Evolutionary conservation across 2,329 filamentous ascomycete genomes (phyloP).

Genomic region (Orbilia oligospora): DNA sequence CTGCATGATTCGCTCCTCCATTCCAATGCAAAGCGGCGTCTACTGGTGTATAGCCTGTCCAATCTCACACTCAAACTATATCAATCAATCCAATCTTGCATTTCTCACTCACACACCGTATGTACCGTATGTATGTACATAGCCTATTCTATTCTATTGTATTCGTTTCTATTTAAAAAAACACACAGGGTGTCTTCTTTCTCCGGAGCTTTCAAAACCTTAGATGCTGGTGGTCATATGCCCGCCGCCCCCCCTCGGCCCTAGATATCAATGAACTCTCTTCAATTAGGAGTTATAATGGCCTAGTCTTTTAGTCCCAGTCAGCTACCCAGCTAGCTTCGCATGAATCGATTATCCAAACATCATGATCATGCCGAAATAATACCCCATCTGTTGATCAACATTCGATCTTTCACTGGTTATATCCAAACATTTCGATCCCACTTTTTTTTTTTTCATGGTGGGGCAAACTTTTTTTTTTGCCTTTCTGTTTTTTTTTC

Average conservation of each 20-base stretch:
- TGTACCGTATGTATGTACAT: neutral
- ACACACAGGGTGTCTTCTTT: neutral
- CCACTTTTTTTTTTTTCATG: conserved; percentile 16
- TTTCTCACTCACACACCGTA: neutral
- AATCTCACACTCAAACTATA: neutral
- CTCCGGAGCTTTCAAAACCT: neutral
- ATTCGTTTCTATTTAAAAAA: neutral
- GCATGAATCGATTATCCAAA: too few relatives aligned
- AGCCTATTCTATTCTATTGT: neutral
- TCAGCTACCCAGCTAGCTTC: too few relatives aligned
- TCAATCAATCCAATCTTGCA: conserved; percentile 2
- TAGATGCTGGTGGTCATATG: too few relatives aligned
- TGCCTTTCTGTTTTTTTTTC: neutral
- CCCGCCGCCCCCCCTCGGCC: too few relatives aligned
- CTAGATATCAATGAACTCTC: too few relatives aligned
- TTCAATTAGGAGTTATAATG: too few relatives aligned
- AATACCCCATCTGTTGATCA: neutral
- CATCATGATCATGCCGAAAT: conserved; percentile 3
- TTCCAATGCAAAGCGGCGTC: conserved; percentile 1
- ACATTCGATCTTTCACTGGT: neutral
- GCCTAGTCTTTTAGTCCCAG: too few relatives aligned
- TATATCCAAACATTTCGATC: neutral
- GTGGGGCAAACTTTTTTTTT: conserved; percentile 30
- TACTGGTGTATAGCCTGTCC: neutral
- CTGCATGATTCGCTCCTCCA: neutral